Conservation (phyloP, 805 yeast species). For the Pichia sporocuriosa region DNA sequence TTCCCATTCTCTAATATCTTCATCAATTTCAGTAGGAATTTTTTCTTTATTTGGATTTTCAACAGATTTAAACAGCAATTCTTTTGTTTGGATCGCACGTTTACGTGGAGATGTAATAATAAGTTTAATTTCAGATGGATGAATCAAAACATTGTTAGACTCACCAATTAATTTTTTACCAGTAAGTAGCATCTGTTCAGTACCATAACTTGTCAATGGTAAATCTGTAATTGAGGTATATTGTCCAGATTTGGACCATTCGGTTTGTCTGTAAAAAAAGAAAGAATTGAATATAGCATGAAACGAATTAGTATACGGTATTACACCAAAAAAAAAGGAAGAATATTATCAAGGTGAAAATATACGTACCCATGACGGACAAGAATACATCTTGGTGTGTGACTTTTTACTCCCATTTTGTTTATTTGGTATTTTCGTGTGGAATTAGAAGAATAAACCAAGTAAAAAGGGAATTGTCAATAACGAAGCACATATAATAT, state of each 20-base stretch:
- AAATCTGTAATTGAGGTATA: slow-evolving; percentile 84
- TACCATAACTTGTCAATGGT: slow-evolving; percentile 72
- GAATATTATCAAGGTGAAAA: too few species aligned
- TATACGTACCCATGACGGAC: slow-evolving; percentile 59
- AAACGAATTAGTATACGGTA: too few species aligned
- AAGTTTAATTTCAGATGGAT: slow-evolving; percentile 55
- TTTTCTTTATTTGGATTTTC: slow-evolving; percentile 35
- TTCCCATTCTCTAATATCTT: slow-evolving; percentile 89
- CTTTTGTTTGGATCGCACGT: slow-evolving; percentile 71
- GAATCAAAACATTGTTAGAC: slow-evolving; percentile 46
- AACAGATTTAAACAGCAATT: slow-evolving; percentile 49
- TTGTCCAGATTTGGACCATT: slow-evolving; percentile 93
- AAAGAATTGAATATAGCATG: too few species aligned
- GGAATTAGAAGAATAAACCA: too few species aligned
- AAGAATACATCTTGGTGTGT: slow-evolving; percentile 62
- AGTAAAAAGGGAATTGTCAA: not conserved
- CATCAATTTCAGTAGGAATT: slow-evolving; percentile 44
- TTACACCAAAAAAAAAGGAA: too few species aligned
- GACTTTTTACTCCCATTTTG: slow-evolving; percentile 20
- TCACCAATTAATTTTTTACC: slow-evolving; percentile 63
- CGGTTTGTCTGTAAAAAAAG: slow-evolving; percentile 55
- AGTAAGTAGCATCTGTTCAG: slow-evolving; percentile 64
- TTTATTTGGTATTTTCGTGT: not conserved
- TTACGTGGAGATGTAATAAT: slow-evolving; percentile 75
- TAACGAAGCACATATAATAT: too few species aligned